A percentile compares a stretch with the other conserved stretches of the same genome.
These are phyloP conservation scores for Globisporangium nagaii DNA, from an alignment of 352 stramenopile species.

Conservation along the genomic window DNA sequence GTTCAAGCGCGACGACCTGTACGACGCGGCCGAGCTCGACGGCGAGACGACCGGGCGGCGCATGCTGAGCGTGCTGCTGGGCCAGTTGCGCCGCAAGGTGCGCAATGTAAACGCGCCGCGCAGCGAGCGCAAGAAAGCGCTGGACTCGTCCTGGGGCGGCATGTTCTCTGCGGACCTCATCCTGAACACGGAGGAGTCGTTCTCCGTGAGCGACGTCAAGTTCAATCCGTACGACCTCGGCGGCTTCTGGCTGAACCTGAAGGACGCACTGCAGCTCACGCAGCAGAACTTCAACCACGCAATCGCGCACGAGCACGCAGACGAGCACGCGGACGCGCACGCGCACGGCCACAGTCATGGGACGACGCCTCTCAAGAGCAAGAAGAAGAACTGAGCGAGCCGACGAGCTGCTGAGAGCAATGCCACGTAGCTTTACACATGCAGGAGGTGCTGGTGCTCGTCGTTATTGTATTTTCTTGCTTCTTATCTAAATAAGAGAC, in stretches of 20 bases:
- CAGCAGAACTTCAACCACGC: background rate
- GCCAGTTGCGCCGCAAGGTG: constrained; percentile 29
- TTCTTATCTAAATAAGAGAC: constrained; percentile 6
- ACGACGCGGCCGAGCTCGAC: constrained; percentile 47
- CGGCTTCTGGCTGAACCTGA: constrained; percentile 49
- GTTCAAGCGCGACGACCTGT: constrained; percentile 79
- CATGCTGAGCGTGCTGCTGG: constrained; percentile 45
- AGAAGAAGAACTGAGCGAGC: constrained; percentile 23
- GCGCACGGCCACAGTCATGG: background rate
- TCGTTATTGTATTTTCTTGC: too few relatives aligned
- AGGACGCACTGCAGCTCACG: constrained; percentile 47
- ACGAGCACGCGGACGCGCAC: background rate
- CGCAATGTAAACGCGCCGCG: constrained; percentile 18
- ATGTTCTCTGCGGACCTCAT: constrained; percentile 66
- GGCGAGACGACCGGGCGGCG: constrained; percentile 26
- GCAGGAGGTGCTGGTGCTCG: too few relatives aligned
- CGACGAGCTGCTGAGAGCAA: background rate
- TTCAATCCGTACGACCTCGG: constrained; percentile 73
- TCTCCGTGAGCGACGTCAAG: constrained; percentile 66
- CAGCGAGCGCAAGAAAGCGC: constrained; percentile 37
- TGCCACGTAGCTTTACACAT: too few relatives aligned
- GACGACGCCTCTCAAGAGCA: too few relatives aligned
- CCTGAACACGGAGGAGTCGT: constrained; percentile 66
- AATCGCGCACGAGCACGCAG: background rate
- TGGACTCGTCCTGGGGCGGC: constrained; percentile 74